phyloP scores from a whole-genome alignment of 176 grass and related monocot species.

The Dactylis glomerata region DNA sequence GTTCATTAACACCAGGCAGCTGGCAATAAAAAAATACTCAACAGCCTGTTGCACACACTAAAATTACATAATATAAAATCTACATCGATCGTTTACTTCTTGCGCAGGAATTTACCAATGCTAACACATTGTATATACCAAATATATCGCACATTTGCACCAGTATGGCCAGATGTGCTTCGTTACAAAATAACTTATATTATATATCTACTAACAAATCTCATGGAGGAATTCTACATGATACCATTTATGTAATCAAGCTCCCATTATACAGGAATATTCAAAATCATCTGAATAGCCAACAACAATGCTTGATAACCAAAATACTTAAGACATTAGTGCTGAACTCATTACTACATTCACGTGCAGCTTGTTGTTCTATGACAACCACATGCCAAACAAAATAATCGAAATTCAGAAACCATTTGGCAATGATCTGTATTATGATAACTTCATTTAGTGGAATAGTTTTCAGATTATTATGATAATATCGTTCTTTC shows the following conservation, averaged over 20 bases:
- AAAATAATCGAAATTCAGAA: neutral
- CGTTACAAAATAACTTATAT: neutral
- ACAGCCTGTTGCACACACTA: conserved; percentile 13
- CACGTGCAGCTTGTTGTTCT: neutral
- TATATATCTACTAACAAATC: neutral
- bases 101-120: neutral
- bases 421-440: neutral
- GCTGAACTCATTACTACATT: neutral
- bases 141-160: neutral
- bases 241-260: neutral
- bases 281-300: neutral
- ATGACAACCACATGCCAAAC: neutral
- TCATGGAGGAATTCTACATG: neutral
- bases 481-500: neutral
- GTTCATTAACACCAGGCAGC: neutral
- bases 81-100: neutral
- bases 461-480: neutral
- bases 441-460: neutral
- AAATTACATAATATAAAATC: conserved; percentile 31
- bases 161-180: neutral
- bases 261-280: neutral
- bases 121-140: neutral
- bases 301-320: neutral
- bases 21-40: conserved; percentile 30
- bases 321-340: neutral